Conservation (phyloP, 1,284 basidiomycete species). For the Cutaneotrichosporon cutaneum region DNA sequence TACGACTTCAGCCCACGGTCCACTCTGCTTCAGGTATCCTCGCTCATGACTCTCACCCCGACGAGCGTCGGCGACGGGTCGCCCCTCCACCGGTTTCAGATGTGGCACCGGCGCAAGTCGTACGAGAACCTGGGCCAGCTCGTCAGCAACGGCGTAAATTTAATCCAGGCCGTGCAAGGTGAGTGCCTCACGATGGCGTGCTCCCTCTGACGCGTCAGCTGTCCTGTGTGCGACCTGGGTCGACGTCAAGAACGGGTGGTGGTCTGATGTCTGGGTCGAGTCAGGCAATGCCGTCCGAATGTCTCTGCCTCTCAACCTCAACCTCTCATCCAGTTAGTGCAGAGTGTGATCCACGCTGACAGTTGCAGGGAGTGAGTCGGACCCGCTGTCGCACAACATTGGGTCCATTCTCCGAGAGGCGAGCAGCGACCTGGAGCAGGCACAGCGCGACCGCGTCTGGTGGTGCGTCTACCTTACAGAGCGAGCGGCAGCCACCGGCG, state of each 20-base stretch:
- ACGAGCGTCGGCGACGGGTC: slow-evolving; percentile 2
- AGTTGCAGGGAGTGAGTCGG: slow-evolving; percentile 3
- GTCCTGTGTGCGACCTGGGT: slow-evolving; percentile 33
- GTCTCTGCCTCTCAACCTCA: slow-evolving; percentile 35
- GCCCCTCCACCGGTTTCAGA: slow-evolving; percentile 41
- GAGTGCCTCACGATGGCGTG: neutral
- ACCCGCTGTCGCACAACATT: slow-evolving; percentile 21
- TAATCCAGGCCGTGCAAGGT: slow-evolving; percentile 40
- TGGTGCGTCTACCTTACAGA: slow-evolving; percentile 44
- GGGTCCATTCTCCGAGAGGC: slow-evolving; percentile 15
- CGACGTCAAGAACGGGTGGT: slow-evolving; percentile 46
- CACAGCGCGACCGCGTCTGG: slow-evolving; percentile 41
- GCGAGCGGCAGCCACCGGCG: slow-evolving; percentile 13
- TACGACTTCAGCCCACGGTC: slow-evolving; percentile 25
- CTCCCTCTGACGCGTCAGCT: slow-evolving; percentile 17
- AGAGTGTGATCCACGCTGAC: neutral
- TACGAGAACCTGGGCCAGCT: slow-evolving; percentile 28
- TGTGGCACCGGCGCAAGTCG: slow-evolving; percentile 47
- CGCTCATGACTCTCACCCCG: slow-evolving; percentile 3
- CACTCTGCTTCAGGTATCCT: slow-evolving; percentile 6
- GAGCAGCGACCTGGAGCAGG: slow-evolving; percentile 33
- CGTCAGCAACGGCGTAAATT: slow-evolving; percentile 24
- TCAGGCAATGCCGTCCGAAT: slow-evolving; percentile 35
- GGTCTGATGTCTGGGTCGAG: slow-evolving; percentile 46
- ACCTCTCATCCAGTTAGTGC: slow-evolving; percentile 34